These are phyloP conservation scores for Emmonsiellopsis sp. DNA, from an alignment of 2,329 filamentous ascomycete species.

Conservation along the genomic window DNA sequence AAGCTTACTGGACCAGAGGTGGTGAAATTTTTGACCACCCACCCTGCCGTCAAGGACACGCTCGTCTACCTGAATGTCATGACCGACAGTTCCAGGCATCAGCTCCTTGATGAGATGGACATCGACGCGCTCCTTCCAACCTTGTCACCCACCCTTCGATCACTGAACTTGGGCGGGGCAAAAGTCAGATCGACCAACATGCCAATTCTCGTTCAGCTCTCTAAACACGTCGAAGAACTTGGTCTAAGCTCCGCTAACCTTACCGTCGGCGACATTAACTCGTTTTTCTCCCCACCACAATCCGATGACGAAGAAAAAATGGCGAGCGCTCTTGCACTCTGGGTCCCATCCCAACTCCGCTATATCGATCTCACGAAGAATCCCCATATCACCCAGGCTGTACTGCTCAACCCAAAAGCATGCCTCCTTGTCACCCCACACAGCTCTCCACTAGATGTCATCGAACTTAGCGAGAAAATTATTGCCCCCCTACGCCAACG, in stretches of 20 bases:
- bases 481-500: conserved; percentile 56
- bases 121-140: conserved; percentile 55
- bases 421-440: conserved; percentile 49
- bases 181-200: conserved; percentile 59
- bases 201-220: conserved; percentile 52
- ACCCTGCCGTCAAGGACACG: conserved; percentile 55
- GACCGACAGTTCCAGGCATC: conserved; percentile 61
- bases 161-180: conserved; percentile 66
- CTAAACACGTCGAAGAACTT: conserved; percentile 67
- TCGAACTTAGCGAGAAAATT: conserved; percentile 63
- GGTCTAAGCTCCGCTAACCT: conserved; percentile 59
- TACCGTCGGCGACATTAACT: conserved; percentile 55
- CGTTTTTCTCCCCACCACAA: conserved; percentile 38
- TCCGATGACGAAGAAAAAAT: conserved; percentile 20
- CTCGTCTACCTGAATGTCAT: conserved; percentile 66
- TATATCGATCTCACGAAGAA: conserved; percentile 73
- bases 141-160: conserved; percentile 52
- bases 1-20: conserved; percentile 57
- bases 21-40: conserved; percentile 60
- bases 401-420: conserved; percentile 48
- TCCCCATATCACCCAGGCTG: conserved; percentile 43
- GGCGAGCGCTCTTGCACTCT: conserved; percentile 20
- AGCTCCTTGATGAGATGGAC: conserved; percentile 58
- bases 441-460: conserved; percentile 62
- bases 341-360: conserved; percentile 53